Percentiles rank a stretch among this genome's conserved stretches.
phyloP scores from a whole-genome alignment of 305 asterid genomes.

The Andrographis paniculata region DNA sequence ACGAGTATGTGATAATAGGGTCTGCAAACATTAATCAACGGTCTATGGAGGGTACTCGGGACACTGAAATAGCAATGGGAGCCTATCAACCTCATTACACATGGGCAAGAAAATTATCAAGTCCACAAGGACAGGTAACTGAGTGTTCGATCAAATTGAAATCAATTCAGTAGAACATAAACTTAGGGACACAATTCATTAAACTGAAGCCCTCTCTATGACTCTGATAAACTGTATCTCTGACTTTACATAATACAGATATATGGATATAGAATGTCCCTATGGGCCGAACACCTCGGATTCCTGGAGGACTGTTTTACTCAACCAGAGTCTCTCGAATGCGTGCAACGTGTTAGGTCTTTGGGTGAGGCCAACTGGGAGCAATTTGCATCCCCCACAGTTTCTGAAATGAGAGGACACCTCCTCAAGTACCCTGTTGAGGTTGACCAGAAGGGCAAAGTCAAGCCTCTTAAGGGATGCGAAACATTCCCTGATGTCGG shows the following conservation, averaged over 20 bases:
- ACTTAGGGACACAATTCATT: too few species aligned
- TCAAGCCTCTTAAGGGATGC: constrained; percentile 57
- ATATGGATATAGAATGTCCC: constrained; percentile 90
- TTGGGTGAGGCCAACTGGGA: constrained; percentile 85
- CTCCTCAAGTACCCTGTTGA: constrained; percentile 84
- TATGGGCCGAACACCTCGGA: constrained; percentile 98
- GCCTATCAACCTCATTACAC: constrained; percentile 93
- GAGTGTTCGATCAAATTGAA: background rate
- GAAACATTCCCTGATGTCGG: constrained; percentile 94
- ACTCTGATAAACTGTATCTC: background rate
- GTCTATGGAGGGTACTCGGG: constrained; percentile 88
- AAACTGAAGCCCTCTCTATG: background rate
- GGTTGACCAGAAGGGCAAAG: constrained; percentile 74
- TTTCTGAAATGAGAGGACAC: constrained; percentile 87
- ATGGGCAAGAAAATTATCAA: constrained; percentile 65
- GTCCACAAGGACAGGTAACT: constrained; percentile 86
- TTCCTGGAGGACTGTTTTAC: constrained; percentile 73
- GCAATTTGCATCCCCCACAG: constrained; percentile 53
- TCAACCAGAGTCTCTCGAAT: constrained; percentile 76
- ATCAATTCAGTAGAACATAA: too few species aligned
- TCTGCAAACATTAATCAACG: constrained; percentile 95
- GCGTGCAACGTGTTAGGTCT: constrained; percentile 65
- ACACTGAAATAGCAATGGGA: constrained; percentile 98
- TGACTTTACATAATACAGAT: constrained; percentile 36
- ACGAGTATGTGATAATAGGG: constrained; percentile 77